A percentile compares a stretch with the other conserved stretches of the same genome.
Conservation (phyloP, 148 eudicot species). For the Persicaria maculosa region DNA sequence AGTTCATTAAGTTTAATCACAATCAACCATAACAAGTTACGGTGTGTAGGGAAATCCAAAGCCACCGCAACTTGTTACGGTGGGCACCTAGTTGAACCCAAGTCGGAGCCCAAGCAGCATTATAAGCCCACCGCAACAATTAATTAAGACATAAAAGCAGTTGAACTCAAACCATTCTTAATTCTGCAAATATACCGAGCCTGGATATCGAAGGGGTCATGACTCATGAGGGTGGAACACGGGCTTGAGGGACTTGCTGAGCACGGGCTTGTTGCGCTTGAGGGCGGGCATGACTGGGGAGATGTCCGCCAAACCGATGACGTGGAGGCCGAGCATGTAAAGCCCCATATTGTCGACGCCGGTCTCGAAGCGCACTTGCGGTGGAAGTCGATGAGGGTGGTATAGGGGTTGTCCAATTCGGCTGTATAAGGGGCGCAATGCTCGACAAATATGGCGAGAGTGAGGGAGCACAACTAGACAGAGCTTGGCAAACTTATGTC, state of each 20-base stretch:
- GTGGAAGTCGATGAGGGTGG: slow-evolving; percentile 54
- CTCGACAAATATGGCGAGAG: slow-evolving; percentile 82
- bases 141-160: too few species aligned
- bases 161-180: too few species aligned
- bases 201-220: slow-evolving; percentile 49
- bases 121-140: too few species aligned
- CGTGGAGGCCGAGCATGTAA: slow-evolving; percentile 54
- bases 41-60: too few species aligned
- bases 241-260: slow-evolving; percentile 46
- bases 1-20: too few species aligned
- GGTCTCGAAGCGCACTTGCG: slow-evolving; percentile 60
- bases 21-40: too few species aligned
- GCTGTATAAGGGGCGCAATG: slow-evolving; percentile 38
- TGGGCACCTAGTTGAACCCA: too few species aligned
- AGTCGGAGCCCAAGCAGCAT: too few species aligned
- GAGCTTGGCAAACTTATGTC: slow-evolving; percentile 12
- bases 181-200: too few species aligned
- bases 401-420: slow-evolving; percentile 32
- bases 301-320: slow-evolving; percentile 63
- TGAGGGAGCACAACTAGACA: slow-evolving; percentile 91
- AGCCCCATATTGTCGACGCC: slow-evolving; percentile 83
- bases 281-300: slow-evolving; percentile 89
- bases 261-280: slow-evolving; percentile 51
- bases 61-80: too few species aligned
- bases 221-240: slow-evolving; percentile 24